Base-by-base conservation (phyloP, 495 filamentous ascomycete genomes). In the Tetracladium setigerum region DNA sequence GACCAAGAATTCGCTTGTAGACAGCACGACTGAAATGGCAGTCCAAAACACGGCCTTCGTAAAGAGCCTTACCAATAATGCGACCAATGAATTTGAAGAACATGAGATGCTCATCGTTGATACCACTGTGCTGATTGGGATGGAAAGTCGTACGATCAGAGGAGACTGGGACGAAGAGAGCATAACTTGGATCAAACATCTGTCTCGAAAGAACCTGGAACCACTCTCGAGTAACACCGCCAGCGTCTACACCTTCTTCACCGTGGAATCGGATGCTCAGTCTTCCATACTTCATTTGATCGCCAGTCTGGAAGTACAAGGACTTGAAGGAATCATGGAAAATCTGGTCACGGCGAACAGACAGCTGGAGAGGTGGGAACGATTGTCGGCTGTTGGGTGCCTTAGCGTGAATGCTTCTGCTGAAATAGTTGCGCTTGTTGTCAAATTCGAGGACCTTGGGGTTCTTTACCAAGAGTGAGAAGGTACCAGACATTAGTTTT, bases 41-140 rank as follows among this genome's bases (percentile, higher is more conserved):
- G 65, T 99, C 92, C 7, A 99, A 79, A 41, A 96, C 84, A 44
- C 92, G 88, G 24, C 86, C 85, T 67, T 99, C 94, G 65, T 96
- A 99, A 40, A 99, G 77, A 30, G 92, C 94, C 68, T 99, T 99
- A 61, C 92, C 92, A 60, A 99, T 97, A 60, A 99, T 90, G 27
- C 92, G 86, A 18, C 92, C 92, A 56, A 97, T 97, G 71, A 99
- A 99, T 61, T 95, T 95, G 82, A 99, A 99, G 80, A 95, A 99
- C 74, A 85, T 81, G 49, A 96, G 67, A 73, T 99, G 92, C 67
- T 99, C 90, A 10, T 83, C 79, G 60, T 99, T 99, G 77, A 99
- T 78, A 34, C 78, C 81, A 67, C 90, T 96, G 50, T 91, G 71
- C 56, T 83, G 86, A 64, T 95, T 97, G 15, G 92, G 92, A 67